Conservation (phyloP, 768 basidiomycete genomes). For the Antrodiella citrinella region DNA sequence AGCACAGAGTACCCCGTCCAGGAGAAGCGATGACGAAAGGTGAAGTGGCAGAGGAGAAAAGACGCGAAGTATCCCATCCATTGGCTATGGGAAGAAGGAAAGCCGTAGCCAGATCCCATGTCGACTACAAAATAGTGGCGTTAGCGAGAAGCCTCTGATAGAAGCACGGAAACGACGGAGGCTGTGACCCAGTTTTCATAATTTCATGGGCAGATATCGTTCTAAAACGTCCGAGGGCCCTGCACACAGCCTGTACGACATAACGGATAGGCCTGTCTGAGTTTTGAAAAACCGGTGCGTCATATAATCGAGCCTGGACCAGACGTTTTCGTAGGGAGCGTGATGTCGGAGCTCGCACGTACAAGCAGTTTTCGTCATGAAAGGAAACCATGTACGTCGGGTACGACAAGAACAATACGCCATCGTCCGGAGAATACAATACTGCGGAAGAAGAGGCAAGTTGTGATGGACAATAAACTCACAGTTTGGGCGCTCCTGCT, state of each 20-base stretch:
- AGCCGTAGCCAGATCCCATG: conserved; percentile 70
- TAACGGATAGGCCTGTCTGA: too few relatives aligned
- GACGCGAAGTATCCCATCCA: conserved; percentile 85
- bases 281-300: too few relatives aligned
- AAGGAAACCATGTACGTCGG: too few relatives aligned
- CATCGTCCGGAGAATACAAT: not conserved
- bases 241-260: not conserved
- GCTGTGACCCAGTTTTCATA: not conserved
- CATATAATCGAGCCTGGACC: too few relatives aligned
- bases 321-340: too few relatives aligned
- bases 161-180: too few relatives aligned
- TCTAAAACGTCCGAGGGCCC: not conserved
- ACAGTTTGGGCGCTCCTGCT: conserved; percentile 65
- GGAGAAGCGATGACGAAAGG: conserved; percentile 57
- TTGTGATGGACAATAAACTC: too few relatives aligned
- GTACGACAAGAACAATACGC: too few relatives aligned
- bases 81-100: conserved; percentile 85
- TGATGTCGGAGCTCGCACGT: too few relatives aligned
- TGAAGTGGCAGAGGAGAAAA: conserved; percentile 68
- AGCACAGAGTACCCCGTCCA: conserved; percentile 42
- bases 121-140: conserved; percentile 29
- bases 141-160: not conserved
- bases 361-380: too few relatives aligned
- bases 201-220: not conserved
- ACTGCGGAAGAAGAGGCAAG: not conserved